Base-by-base conservation (phyloP, 2,329 filamentous ascomycete species). In the Colletotrichum magnum region DNA sequence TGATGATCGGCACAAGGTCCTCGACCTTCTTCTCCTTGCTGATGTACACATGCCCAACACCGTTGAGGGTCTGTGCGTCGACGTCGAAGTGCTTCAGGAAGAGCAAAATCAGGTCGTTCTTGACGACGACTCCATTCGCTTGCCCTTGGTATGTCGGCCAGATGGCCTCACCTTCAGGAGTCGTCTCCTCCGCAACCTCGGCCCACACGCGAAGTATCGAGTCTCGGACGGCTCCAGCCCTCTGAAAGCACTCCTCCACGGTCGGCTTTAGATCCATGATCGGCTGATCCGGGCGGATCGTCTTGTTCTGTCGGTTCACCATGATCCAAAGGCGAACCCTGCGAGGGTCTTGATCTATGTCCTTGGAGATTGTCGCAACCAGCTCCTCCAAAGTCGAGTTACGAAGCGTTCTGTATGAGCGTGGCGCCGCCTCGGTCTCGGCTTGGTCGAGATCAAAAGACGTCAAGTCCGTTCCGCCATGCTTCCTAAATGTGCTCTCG, bases 261-360 rank as follows among this genome's bases (percentile, higher is more conserved):
- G 91, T 95, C 78, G 94, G 92, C 5, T 91, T 87, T 2, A 90
- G 82, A 76, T 97, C 94, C 78, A 89, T 89, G 57, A 99, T 90
- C 0, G 94, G 93, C 68, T 94, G 91, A 77, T 99, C 96, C 0
- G 97, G 96, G 18, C 96, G 90, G 45, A 94, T 92, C 0, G 96
- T 99, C 81, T 97, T 98, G 79, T 99, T 99, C 79, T 99, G 96
- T 12, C 96, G 92, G 77, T 98, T 98, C 1, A 99, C 96, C 95
- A 99, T 98, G 63, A 94, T 90, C 97, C 96, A 99, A 18, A 97
- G 88, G 24, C 96, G 90, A 26, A 98, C 82, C 70, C 89, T 88
- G 65, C 90, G 89, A 0, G 92, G 85, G 52, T 95, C 90, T 58
- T 92, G 80, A 0, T 85, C 86, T 58, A 92, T 85, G 65, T 97